A percentile compares a stretch with the other conserved stretches of the same genome.
These are phyloP conservation scores for Pulveroboletus sp. DNA, from an alignment of 768 basidiomycete genomes.

Conservation along the genomic window DNA sequence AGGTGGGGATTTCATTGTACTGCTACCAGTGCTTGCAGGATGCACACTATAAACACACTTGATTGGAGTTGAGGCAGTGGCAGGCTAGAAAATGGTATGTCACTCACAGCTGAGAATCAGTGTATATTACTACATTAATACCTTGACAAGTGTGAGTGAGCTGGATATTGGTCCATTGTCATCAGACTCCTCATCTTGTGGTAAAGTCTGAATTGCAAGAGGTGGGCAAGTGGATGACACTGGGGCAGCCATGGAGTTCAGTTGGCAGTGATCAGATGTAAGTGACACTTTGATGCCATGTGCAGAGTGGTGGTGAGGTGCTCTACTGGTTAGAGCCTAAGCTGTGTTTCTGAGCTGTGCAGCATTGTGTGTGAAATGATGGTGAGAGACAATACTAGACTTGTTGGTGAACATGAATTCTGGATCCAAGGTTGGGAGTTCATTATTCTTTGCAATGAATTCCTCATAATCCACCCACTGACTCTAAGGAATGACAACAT, in stretches of 20 bases:
- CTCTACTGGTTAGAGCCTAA: too few relatives aligned
- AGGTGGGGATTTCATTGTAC: not conserved
- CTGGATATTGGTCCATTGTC: not conserved
- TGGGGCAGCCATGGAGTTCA: too few relatives aligned
- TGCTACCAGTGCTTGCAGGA: not conserved
- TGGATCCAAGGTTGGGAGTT: not conserved
- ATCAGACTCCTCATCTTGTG: too few relatives aligned
- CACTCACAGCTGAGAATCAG: not conserved
- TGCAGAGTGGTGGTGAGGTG: too few relatives aligned
- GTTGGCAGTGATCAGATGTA: too few relatives aligned
- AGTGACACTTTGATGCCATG: too few relatives aligned
- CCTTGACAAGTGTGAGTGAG: not conserved
- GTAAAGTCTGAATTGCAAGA: too few relatives aligned
- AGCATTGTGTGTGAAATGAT: not conserved
- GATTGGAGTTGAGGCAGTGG: not conserved
- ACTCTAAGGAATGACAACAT: not conserved
- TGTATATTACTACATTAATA: not conserved
- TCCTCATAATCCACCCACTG: not conserved
- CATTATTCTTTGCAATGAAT: not conserved
- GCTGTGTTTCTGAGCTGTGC: too few relatives aligned
- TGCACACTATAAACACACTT: not conserved
- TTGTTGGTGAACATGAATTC: not conserved
- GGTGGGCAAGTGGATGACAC: too few relatives aligned
- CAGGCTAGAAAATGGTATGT: not conserved
- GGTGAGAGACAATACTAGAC: not conserved